These are phyloP conservation scores for Rhypophila decipiens DNA, from an alignment of 495 filamentous ascomycete species.

Conservation along the genomic window DNA sequence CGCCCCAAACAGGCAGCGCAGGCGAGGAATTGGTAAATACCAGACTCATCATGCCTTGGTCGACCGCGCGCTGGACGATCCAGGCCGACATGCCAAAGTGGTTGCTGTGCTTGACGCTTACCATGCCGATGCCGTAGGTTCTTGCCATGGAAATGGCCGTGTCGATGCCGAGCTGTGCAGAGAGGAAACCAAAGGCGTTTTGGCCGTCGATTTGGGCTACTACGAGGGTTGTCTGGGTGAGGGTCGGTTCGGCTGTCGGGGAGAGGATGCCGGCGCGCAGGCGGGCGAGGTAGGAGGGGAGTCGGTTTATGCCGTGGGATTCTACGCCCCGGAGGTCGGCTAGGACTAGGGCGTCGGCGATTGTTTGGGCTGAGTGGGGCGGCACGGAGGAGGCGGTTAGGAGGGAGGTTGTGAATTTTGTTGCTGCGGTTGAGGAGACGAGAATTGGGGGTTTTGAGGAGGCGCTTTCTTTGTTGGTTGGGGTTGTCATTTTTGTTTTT, in stretches of 20 bases:
- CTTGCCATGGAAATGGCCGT: constrained; percentile 58
- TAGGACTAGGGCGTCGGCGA: constrained; percentile 58
- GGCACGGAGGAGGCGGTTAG: constrained; percentile 55
- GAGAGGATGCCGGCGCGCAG: constrained; percentile 60
- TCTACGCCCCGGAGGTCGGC: constrained; percentile 76
- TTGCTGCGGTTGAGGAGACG: constrained; percentile 13
- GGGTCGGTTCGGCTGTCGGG: constrained; percentile 46
- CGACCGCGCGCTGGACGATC: constrained; percentile 67
- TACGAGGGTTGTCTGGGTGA: constrained; percentile 57
- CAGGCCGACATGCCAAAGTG: constrained; percentile 79
- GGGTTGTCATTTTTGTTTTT: background rate
- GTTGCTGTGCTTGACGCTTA: constrained; percentile 65
- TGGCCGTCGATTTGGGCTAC: constrained; percentile 61
- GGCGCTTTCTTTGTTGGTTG: constrained; percentile 9
- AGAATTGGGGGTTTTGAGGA: background rate
- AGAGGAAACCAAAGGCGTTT: constrained; percentile 71
- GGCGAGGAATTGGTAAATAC: constrained; percentile 77
- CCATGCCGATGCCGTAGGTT: constrained; percentile 65
- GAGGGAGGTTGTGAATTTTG: constrained; percentile 26
- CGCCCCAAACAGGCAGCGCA: constrained; percentile 68
- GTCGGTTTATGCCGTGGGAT: constrained; percentile 69
- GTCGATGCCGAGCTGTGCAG: constrained; percentile 56
- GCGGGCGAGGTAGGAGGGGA: constrained; percentile 67
- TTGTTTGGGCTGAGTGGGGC: constrained; percentile 45
- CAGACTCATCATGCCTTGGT: constrained; percentile 65